Conservation (phyloP, 179 eudicot species). For the Patellifolia procumbens region DNA sequence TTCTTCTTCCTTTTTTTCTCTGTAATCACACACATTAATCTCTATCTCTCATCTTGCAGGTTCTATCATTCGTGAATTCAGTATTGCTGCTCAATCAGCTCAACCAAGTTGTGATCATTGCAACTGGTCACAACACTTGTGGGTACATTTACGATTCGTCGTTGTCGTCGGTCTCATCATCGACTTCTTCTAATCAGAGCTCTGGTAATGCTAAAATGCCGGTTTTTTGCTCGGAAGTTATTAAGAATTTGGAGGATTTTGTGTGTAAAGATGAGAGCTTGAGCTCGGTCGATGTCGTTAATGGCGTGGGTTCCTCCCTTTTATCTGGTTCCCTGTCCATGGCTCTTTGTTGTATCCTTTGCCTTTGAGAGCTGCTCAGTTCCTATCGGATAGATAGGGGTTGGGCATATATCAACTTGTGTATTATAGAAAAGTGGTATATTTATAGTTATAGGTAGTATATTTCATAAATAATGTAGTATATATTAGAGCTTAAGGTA, state of each 20-base stretch:
- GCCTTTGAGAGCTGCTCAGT: too few species aligned
- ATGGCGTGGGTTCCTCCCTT: slow-evolving; percentile 65
- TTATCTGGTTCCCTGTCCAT: slow-evolving; percentile 88
- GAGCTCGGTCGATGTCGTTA: slow-evolving; percentile 47
- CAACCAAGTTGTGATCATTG: slow-evolving; percentile 86
- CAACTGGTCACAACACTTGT: slow-evolving; percentile 77
- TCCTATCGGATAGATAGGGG: too few species aligned
- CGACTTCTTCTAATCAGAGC: slow-evolving; percentile 43
- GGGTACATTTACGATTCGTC: slow-evolving; percentile 76
- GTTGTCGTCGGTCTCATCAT: slow-evolving; percentile 59
- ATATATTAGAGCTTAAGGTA: too few species aligned
- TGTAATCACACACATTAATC: background rate
- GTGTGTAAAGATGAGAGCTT: slow-evolving; percentile 66
- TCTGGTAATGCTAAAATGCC: slow-evolving; percentile 43
- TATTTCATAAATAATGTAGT: too few species aligned
- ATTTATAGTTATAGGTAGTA: too few species aligned
- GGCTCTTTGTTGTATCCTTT: slow-evolving; percentile 98
- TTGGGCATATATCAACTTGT: too few species aligned
- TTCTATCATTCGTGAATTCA: slow-evolving; percentile 78
- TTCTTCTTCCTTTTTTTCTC: background rate
- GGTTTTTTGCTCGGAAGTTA: slow-evolving; percentile 41
- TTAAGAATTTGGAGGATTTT: slow-evolving; percentile 69
- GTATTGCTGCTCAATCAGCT: slow-evolving; percentile 72
- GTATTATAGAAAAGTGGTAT: too few species aligned
- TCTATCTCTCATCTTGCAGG: slow-evolving; percentile 35